Base-by-base conservation (phyloP, 306 rosid genomes). In the Pyrus betulifolia region DNA sequence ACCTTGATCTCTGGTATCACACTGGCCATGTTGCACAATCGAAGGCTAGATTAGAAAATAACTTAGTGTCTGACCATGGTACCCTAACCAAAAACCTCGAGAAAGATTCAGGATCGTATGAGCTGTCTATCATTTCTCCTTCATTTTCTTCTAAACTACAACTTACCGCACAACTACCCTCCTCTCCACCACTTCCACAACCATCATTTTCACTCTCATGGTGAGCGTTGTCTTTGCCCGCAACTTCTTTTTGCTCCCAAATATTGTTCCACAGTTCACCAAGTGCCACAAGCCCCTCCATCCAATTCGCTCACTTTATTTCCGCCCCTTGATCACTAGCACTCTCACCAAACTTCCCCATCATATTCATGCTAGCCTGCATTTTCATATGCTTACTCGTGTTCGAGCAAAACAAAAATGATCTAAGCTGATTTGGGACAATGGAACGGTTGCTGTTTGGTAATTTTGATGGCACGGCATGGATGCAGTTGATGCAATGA, bases 1-100 rank as follows among this genome's bases (percentile, higher is more conserved):
- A 91, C 97, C 96, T 85, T 86, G 66, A 88, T 86, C 57, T 92
- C 81, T 69, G 89, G 92, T 78, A 95, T 88, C 63, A 84, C 92
- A 74, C 88, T 90, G n/a, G 96, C 96, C 85, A 89, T 92, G 88
- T 92, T 92, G 84, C 95, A 75, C 19, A 95, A 25, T 25, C 27
- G 27, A 90, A 89, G 57, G 97, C 93, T 12, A 87, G 81, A 80
- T 87, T 79, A 74, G 97, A 92, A 81, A 86, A 89, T 13, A 74
- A 68, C 76, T 89, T 82, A 51, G 90, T 86, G 76, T 84, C 91
- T 40, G 90, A 88, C 96, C 85, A 86, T 65, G 95, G 83, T 58
- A 92, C 97, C 70, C 69, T 70, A 33, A 27, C 84, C 78, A 95
- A 87, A 88, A 85, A 88, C 54, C 79, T 83, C 0, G 96, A 84